phyloP scores from a whole-genome alignment of 495 filamentous ascomycete genomes.

The Neurospora sp. region DNA sequence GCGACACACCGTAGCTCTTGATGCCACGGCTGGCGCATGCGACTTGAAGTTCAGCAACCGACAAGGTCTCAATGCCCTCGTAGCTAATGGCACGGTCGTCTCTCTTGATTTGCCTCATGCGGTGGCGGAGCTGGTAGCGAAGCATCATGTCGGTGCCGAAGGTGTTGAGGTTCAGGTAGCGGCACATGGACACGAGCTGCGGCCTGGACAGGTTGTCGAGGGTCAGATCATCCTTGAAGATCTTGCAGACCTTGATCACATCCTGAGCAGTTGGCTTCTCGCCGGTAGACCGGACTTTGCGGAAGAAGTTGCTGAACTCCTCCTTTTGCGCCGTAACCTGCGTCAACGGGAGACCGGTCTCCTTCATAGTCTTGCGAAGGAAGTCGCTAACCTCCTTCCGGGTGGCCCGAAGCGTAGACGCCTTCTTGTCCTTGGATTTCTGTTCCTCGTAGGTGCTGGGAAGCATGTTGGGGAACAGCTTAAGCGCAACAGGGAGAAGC shows the following conservation, averaged over 20 bases:
- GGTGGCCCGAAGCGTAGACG: constrained; percentile 68
- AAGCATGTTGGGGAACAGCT: constrained; percentile 91
- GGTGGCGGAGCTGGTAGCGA: constrained; percentile 93
- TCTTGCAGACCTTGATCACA: constrained; percentile 98
- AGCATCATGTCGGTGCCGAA: constrained; percentile 96
- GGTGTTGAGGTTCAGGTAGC: constrained; percentile 94
- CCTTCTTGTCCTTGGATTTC: constrained; percentile 80
- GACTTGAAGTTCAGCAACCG: constrained; percentile 86
- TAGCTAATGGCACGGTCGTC: constrained; percentile 92
- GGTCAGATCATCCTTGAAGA: constrained; percentile 97
- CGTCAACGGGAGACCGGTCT: constrained; percentile 83
- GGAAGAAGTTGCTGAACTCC: constrained; percentile 96
- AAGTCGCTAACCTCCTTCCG: constrained; percentile 92
- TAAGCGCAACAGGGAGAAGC: constrained; percentile 85
- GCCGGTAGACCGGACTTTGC: constrained; percentile 86
- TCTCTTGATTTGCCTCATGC: constrained; percentile 98
- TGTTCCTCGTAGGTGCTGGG: constrained; percentile 95
- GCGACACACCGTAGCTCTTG: constrained; percentile 82
- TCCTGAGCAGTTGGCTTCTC: constrained; percentile 80
- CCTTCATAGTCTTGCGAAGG: constrained; percentile 78
- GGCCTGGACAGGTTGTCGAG: constrained; percentile 94
- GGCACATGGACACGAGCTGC: constrained; percentile 94
- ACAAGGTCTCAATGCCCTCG: constrained; percentile 88
- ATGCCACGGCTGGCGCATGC: constrained; percentile 86
- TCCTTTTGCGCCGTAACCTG: constrained; percentile 80